Percentiles rank a stretch among this genome's conserved stretches.
Evolutionary conservation across 2,329 filamentous ascomycete species (phyloP).

Genomic region (Hansfordia pulvinata): DNA sequence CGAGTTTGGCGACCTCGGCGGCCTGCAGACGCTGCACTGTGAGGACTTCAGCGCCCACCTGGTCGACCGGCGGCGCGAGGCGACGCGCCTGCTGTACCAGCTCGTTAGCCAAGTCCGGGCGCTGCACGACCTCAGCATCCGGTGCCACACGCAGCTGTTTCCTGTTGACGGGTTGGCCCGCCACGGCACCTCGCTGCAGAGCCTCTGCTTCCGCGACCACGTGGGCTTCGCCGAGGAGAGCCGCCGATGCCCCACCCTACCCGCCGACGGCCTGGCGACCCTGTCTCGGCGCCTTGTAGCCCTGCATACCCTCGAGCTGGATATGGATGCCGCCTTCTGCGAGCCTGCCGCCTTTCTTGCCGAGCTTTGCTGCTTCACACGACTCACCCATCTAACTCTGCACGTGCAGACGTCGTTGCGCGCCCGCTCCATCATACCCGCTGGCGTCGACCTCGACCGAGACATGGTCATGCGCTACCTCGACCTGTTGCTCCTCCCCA

Average conservation of each 20-base stretch:
- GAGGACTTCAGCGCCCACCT: constrained; percentile 31
- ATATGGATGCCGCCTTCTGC: constrained; percentile 26
- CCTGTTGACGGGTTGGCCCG: constrained; percentile 22
- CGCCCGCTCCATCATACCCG: constrained; percentile 13
- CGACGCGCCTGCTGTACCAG: constrained; percentile 22
- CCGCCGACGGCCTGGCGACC: constrained; percentile 15
- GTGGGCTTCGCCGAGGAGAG: constrained; percentile 28
- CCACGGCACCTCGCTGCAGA: constrained; percentile 23
- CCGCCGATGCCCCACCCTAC: constrained; percentile 26
- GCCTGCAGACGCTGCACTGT: constrained; percentile 22
- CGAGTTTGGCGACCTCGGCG: constrained; percentile 18
- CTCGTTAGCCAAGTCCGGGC: constrained; percentile 24
- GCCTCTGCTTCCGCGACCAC: constrained; percentile 29
- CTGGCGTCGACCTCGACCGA: constrained; percentile 1
- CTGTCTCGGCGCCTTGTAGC: constrained; percentile 18
- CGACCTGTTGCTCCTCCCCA: constrained; percentile 18
- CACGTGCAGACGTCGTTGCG: constrained; percentile 29
- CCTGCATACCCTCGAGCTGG: constrained; percentile 29
- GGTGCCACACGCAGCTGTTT: constrained; percentile 26
- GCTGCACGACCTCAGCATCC: constrained; percentile 24
- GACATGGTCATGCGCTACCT: constrained; percentile 11
- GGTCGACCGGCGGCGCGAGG: constrained; percentile 21
- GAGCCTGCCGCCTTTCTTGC: constrained; percentile 22
- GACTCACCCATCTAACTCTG: constrained; percentile 24
- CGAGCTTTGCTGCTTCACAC: constrained; percentile 23